These are phyloP conservation scores for Dothiorella sarmentorum DNA, from an alignment of 2,329 filamentous ascomycete species.

Conservation along the genomic window DNA sequence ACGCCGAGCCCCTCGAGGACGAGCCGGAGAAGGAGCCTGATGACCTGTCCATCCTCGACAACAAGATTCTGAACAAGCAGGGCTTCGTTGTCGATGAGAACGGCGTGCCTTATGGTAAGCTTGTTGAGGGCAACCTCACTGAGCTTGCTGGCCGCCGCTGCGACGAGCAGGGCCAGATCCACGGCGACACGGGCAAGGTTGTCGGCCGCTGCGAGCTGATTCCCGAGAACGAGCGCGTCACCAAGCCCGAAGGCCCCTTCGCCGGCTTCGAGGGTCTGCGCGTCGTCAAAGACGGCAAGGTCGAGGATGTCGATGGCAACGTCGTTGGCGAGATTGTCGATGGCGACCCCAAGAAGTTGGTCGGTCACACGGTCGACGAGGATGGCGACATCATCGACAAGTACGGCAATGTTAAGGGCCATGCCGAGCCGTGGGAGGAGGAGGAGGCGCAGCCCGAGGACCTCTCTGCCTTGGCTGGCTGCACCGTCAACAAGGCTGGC, in stretches of 20 bases:
- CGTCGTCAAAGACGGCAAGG: constrained; percentile 47
- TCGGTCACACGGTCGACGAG: constrained; percentile 58
- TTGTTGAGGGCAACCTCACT: constrained; percentile 61
- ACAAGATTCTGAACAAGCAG: constrained; percentile 49
- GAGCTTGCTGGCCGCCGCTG: constrained; percentile 66
- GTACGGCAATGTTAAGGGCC: constrained; percentile 59
- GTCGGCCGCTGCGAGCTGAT: constrained; percentile 67
- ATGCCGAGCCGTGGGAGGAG: constrained; percentile 54
- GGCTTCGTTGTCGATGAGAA: constrained; percentile 50
- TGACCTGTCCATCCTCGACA: constrained; percentile 46
- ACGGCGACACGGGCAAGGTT: constrained; percentile 67
- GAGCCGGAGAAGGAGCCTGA: constrained; percentile 41
- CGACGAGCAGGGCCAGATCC: constrained; percentile 67
- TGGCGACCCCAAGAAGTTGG: constrained; percentile 57
- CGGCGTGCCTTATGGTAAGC: constrained; percentile 56
- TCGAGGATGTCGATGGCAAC: constrained; percentile 50
- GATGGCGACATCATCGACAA: constrained; percentile 62
- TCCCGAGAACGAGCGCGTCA: constrained; percentile 59
- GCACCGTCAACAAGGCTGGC: constrained; percentile 61
- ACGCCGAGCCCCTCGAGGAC: constrained; percentile 55
- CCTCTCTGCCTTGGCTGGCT: constrained; percentile 58
- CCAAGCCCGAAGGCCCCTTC: constrained; percentile 50
- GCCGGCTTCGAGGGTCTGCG: constrained; percentile 49
- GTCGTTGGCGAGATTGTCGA: constrained; percentile 55
- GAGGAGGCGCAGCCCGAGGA: constrained; percentile 50